Evolutionary conservation across 169 alveolate species (phyloP), one percentile per base, ranked within the genome.

Genomic region (Plasmodium knowlesi): DNA sequence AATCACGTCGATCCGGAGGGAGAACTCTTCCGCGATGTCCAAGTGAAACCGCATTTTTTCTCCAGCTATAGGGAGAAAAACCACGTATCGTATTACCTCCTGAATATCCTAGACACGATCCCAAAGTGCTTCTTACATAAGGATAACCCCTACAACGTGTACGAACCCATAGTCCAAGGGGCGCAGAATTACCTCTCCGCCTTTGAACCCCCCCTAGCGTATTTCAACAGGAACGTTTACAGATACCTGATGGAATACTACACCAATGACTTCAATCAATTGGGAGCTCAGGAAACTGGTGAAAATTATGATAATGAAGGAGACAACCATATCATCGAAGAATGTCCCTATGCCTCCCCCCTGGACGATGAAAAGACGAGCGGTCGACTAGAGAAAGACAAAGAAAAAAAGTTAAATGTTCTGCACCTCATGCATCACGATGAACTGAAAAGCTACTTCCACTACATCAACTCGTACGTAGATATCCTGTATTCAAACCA

Each of bases 391-490:
- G 39, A 32, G 39, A 88, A 54, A n/a, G 81, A 79, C 46, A 79
- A 79, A 19, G 70, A 79, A 61, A 54, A 22, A 5, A 25, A 53
- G 46, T 46, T 28, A 19, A 82, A 88, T 54, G 14, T 88, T 3
- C 41, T 82, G 14, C 32, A 10, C 8, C 61, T 88, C 72, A 19
- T 88, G n/a, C 78, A 79, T 4, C 32, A 41, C 14, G 93, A 54
- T 0, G 95, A 95, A 89, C 30, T 95, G 8, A 85, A 74, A 46
- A 82, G 95, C 22, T 95, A 93, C 71, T 95, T 76, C 81, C 94
- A 92, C 70, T 79, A 82, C 41, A 57, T 95, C 46, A 95, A 92
- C 50, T 83, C 96, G 34, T 95, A 95, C 83, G 88, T 95, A 4
- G 97, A 95, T 25, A 74, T 95, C 19, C 91, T 93, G 61, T 92